phyloP scores from a whole-genome alignment of 257 asterid species.

The Marsdenia floribunda region DNA sequence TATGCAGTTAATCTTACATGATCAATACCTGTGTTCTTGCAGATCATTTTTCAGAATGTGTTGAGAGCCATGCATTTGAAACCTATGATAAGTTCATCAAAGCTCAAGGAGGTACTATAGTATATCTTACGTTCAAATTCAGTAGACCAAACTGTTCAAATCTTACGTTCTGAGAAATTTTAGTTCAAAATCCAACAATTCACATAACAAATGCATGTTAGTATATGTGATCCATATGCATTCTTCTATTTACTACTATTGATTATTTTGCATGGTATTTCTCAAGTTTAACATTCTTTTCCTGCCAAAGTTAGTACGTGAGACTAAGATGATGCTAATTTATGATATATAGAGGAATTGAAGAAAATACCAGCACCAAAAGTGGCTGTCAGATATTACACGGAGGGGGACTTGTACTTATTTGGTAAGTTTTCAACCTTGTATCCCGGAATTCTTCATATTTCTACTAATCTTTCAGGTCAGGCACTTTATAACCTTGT shows the following conservation, averaged over 20 bases:
- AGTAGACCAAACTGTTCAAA: not conserved
- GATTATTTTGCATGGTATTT: not conserved
- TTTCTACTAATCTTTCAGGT: not conserved
- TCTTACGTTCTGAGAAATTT: not conserved
- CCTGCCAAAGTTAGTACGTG: not conserved
- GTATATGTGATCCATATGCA: not conserved
- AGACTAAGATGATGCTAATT: slow-evolving; percentile 1
- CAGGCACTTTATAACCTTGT: not conserved
- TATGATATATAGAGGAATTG: slow-evolving; percentile 50
- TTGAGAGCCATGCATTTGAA: slow-evolving; percentile 90
- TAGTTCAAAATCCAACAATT: not conserved
- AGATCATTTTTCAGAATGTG: slow-evolving; percentile 98
- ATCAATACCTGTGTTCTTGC: slow-evolving; percentile 15
- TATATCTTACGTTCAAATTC: not conserved
- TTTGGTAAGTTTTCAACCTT: slow-evolving; percentile 53
- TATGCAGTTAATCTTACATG: not conserved
- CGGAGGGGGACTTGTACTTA: slow-evolving; percentile 82
- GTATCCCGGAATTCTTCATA: not conserved
- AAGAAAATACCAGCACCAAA: slow-evolving; percentile 64
- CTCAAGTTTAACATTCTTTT: not conserved
- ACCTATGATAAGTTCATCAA: slow-evolving; percentile 93
- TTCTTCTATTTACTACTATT: not conserved
- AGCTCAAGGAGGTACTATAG: slow-evolving; percentile 55
- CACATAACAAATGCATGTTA: not conserved
- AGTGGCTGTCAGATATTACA: slow-evolving; percentile 80